Conservation (phyloP, 2,329 filamentous ascomycete species). For the Nannizziopsis barbatae region DNA sequence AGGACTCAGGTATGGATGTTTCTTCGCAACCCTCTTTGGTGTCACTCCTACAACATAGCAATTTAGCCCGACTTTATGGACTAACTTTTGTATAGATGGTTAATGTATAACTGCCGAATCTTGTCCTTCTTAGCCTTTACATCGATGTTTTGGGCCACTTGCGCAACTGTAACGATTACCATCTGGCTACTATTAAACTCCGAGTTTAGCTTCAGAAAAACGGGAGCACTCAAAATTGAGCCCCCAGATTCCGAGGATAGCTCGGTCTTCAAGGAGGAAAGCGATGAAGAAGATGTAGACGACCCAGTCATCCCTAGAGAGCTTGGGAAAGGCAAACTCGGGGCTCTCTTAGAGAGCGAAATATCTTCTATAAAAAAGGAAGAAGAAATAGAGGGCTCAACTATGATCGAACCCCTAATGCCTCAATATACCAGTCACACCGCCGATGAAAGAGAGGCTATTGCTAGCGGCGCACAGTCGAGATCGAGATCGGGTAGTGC, state of each 20-base stretch:
- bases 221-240: conserved; percentile 10
- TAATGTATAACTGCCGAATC: conserved; percentile 77
- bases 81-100: conserved; percentile 43
- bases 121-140: conserved; percentile 59
- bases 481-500: not conserved
- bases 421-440: not conserved
- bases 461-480: conserved; percentile 4
- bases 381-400: conserved; percentile 22
- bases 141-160: conserved; percentile 62
- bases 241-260: conserved; percentile 12
- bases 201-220: conserved; percentile 24
- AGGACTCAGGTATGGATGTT: conserved; percentile 48
- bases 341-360: conserved; percentile 22
- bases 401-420: conserved; percentile 16
- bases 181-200: conserved; percentile 52
- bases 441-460: not conserved
- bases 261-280: conserved; percentile 11
- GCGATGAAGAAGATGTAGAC: conserved; percentile 9
- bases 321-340: conserved; percentile 17
- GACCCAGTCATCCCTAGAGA: conserved; percentile 13
- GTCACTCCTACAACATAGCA: not conserved
- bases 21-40: not conserved
- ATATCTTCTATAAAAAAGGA: conserved; percentile 19
- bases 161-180: conserved; percentile 54
- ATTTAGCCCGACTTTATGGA: not conserved